Base-by-base conservation (phyloP, 805 yeast genomes). In the Nakazawaea wyomingensis region DNA sequence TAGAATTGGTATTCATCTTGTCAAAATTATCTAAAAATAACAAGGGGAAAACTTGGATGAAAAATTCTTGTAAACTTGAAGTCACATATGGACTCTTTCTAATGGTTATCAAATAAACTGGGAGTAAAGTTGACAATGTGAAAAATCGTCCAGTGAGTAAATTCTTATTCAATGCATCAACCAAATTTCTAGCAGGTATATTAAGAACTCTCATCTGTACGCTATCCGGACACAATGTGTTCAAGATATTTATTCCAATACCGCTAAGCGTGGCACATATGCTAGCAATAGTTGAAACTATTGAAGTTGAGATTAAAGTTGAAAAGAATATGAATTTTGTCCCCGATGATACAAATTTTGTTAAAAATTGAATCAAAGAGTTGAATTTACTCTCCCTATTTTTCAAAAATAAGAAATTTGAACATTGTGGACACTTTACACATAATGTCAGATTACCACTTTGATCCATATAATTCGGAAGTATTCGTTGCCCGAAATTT, bases 361-460 rank as follows among this genome's bases (percentile, higher is more conserved):
- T 45, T 13, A 48, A 34, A 13, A 43, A 38, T 2, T 48, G 24
- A n/a, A 51, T 45, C 29, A 56, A 28, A 50, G 30, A 9, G 44
- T 43, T n/a, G 57, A 55, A 32, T 42, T 45, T n/a, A 50, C 24
- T 37, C 3, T 37, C 27, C 21, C n/a, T 47, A 4, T 56, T 51
- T 21, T 56, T 52, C 24, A 64, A 39, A 21, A 57, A 49, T 3
- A 66, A 55, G 10, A 60, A 55, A 4, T 58, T 46, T 33, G 58
- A 53, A 47, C 72, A 66, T 46, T 66, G 71, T 1, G 70, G 70
- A 47, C 72, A 66, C 16, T 54, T 55, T 17, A 63, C 55, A 16
- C 36, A 26, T 27, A 48, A 18, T 10, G 34, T 26, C 16, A 28
- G 20, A 18, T 26, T 21, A 24, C 31, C 19, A 26, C n/a, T n/a